These are phyloP conservation scores for Tulasnella sp. DNA, from an alignment of 768 basidiomycete genomes.

Conservation along the genomic window DNA sequence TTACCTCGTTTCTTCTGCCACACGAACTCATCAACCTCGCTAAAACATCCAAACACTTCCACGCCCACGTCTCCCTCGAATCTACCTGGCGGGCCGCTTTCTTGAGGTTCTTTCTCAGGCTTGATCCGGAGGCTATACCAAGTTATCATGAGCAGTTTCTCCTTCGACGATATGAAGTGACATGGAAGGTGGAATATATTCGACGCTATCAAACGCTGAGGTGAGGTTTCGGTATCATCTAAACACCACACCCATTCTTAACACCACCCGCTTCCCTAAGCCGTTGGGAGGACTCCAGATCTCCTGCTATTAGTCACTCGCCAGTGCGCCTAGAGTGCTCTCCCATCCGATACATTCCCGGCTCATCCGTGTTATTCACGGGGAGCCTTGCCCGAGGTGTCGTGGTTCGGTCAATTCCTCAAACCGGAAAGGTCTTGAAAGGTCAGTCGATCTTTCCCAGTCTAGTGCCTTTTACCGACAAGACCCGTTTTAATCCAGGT, in stretches of 20 bases:
- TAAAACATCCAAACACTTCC: conserved; percentile 38
- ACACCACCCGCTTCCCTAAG: conserved; percentile 28
- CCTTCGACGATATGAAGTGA: conserved; percentile 41
- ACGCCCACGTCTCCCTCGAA: conserved; percentile 60
- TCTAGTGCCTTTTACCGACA: not conserved
- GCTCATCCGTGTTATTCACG: conserved; percentile 39
- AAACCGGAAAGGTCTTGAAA: conserved; percentile 54
- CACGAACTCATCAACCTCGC: conserved; percentile 46
- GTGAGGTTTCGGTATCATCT: conserved; percentile 33
- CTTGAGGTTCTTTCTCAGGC: conserved; percentile 49
- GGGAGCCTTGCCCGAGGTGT: conserved; percentile 56
- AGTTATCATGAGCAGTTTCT: conserved; percentile 31
- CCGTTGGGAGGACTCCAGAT: conserved; percentile 57
- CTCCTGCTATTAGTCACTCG: conserved; percentile 45
- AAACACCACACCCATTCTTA: not conserved
- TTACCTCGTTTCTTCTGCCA: conserved; percentile 56
- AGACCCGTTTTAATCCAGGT: conserved; percentile 27
- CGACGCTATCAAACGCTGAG: conserved; percentile 39
- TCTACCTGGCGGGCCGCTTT: conserved; percentile 72
- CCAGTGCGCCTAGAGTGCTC: conserved; percentile 50
- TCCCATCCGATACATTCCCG: conserved; percentile 47
- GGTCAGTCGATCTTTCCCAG: not conserved
- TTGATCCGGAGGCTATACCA: conserved; percentile 48
- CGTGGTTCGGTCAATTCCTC: conserved; percentile 57
- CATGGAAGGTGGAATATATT: conserved; percentile 66